A percentile compares a stretch with the other conserved stretches of the same genome.
These are phyloP conservation scores for Houttuynia cordata DNA, from an alignment of 164 flowering plant genomes.

Conservation along the genomic window DNA sequence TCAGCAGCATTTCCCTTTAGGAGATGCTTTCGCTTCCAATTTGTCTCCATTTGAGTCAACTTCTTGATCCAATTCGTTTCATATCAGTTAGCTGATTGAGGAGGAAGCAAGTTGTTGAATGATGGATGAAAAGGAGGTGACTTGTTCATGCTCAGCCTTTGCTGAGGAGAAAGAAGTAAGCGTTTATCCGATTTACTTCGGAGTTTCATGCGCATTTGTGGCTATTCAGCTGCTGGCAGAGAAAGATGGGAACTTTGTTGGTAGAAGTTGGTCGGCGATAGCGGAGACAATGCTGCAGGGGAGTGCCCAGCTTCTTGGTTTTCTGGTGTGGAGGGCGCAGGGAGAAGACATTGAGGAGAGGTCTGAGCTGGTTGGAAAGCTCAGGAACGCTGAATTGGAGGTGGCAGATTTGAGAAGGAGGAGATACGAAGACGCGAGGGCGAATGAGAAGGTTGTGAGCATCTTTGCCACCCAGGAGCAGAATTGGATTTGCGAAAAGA, in stretches of 20 bases:
- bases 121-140: slow-evolving; percentile 41
- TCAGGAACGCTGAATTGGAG: slow-evolving; percentile 44
- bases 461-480: slow-evolving; percentile 83
- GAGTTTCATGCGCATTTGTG: slow-evolving; percentile 73
- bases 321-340: slow-evolving; percentile 62
- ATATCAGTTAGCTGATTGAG: background rate
- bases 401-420: slow-evolving; percentile 46
- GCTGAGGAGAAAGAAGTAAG: slow-evolving; percentile 33
- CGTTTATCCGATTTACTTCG: slow-evolving; percentile 61
- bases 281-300: slow-evolving; percentile 59
- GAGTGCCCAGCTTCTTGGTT: slow-evolving; percentile 61
- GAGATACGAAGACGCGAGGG: slow-evolving; percentile 81
- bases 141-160: slow-evolving; percentile 12
- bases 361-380: slow-evolving; percentile 33
- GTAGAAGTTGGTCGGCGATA: slow-evolving; percentile 28
- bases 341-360: slow-evolving; percentile 19
- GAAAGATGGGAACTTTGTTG: slow-evolving; percentile 15
- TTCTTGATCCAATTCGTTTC: no score
- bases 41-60: no score
- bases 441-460: slow-evolving; percentile 83
- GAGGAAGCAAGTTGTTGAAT: slow-evolving; percentile 11
- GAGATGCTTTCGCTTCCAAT: background rate
- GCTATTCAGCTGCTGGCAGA: slow-evolving; percentile 40
- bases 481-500: slow-evolving; percentile 64
- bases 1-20: background rate